Conservation (phyloP, 2,329 filamentous ascomycete genomes). For the Fusarium papillatum region DNA sequence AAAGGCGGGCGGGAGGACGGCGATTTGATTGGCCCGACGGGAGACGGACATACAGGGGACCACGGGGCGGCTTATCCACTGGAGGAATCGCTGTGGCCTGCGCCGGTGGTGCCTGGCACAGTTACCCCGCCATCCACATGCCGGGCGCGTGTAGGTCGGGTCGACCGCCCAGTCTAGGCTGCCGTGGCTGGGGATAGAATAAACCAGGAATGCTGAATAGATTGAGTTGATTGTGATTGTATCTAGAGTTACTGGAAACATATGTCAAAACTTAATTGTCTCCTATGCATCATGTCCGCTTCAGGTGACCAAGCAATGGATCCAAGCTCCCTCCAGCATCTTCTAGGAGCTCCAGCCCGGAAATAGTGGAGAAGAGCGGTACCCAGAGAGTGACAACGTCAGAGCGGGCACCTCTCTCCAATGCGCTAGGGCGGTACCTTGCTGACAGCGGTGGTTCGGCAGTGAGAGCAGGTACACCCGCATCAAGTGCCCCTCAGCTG, state of each 20-base stretch:
- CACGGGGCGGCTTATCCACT: slow-evolving; percentile 16
- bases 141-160: slow-evolving; percentile 26
- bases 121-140: slow-evolving; percentile 39
- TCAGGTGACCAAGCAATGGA: slow-evolving; percentile 22
- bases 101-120: slow-evolving; percentile 5
- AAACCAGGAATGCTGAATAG: not conserved
- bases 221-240: not conserved
- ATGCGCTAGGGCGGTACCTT: slow-evolving; percentile 23
- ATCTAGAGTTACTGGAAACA: not conserved
- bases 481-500: slow-evolving; percentile 40
- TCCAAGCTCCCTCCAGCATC: slow-evolving; percentile 35
- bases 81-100: slow-evolving; percentile 18
- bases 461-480: slow-evolving; percentile 20
- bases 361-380: slow-evolving; percentile 37
- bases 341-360: slow-evolving; percentile 40
- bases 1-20: slow-evolving; percentile 20
- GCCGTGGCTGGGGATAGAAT: not conserved
- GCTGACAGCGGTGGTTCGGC: not conserved
- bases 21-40: slow-evolving; percentile 24
- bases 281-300: not conserved
- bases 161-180: slow-evolving; percentile 23
- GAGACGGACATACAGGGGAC: slow-evolving; percentile 7
- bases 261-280: not conserved
- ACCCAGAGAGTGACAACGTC: slow-evolving; percentile 31
- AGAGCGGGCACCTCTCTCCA: slow-evolving; percentile 24